Base-by-base conservation (phyloP, 495 filamentous ascomycete species). In the Terfezia claveryi region DNA sequence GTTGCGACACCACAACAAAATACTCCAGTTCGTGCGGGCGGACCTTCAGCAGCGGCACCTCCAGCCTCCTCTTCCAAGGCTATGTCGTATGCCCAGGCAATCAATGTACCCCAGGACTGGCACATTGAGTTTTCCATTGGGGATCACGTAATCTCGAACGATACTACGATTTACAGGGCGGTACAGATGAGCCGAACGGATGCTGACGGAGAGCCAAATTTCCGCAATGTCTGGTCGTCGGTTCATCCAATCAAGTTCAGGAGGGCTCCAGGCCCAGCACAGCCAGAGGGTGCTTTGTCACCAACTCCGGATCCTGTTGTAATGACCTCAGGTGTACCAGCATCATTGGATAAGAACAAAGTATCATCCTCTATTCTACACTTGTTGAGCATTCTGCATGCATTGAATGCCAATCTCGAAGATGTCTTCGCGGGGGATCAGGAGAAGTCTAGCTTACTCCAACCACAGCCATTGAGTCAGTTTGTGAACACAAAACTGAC, bases 401-500 rank as follows among this genome's bases (percentile, higher is more conserved):
- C 87, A 55, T 74, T 99, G 61, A 99, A 96, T 63, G 78, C 85
- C 14, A 95, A 94, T 50, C 78, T 99, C 20, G 91, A 94, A 57
- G 92, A 96, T 64, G 86, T 96, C n/a, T 67, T 96, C 46, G 81
- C 83, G n/a, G 87, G 92, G 51, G 83, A 85, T 61, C 81, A 82
- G 61, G 80, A 82, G 50, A 69, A 73, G 3, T 66, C 81, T 44
- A 79, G 75, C 53, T 70, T 94, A 50, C 85, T 81, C 44, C 70
- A 74, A 16, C 69, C 77, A n/a, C 91, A 96, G 68, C 84, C 89
- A 7, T 65, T 94, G 44, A 81, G 89, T 10, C 92, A 96, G 61
- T 96, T 99, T 62, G 91, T 99, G 68, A 99, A 99, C 62, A 94
- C 89, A 0, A 99, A 99, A 68, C 76, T 99, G 51, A 99, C 91